A percentile compares a stretch with the other conserved stretches of the same genome.
Evolutionary conservation across 352 stramenopile species (phyloP).

Genomic region (Plasmopara viticola): DNA sequence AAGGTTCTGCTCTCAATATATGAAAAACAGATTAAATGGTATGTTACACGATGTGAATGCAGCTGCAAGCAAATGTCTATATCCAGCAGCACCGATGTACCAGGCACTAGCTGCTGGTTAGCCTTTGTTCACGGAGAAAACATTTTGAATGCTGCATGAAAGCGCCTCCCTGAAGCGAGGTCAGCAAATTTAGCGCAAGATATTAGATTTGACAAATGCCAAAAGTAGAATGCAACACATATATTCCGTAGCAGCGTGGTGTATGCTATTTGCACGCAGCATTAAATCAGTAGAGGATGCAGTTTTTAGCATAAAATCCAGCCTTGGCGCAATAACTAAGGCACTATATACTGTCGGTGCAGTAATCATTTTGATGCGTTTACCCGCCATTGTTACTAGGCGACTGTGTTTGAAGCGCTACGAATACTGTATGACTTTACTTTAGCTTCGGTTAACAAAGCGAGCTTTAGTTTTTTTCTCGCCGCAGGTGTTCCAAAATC

Average conservation of each 20-base stretch:
- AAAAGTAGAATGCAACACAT: constrained; percentile 7
- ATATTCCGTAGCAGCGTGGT: constrained; percentile 5
- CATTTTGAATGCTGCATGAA: constrained; percentile 7
- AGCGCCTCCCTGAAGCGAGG: constrained; percentile 3
- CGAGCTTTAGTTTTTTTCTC: too few relatives aligned
- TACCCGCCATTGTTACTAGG: too few relatives aligned
- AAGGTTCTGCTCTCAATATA: constrained; percentile 1
- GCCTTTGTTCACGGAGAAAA: constrained; percentile 4
- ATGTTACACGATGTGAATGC: not conserved
- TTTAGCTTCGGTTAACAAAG: too few relatives aligned
- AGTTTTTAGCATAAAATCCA: not conserved
- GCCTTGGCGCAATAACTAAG: too few relatives aligned
- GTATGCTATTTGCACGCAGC: constrained; percentile 8
- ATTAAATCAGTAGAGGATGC: constrained; percentile 5
- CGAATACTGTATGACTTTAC: too few relatives aligned
- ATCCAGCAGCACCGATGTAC: constrained; percentile 9
- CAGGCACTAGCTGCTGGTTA: constrained; percentile 6
- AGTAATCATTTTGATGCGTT: too few relatives aligned
- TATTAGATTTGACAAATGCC: constrained; percentile 2
- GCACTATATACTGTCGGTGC: too few relatives aligned
- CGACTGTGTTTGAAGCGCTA: too few relatives aligned
- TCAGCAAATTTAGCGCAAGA: constrained; percentile 5
- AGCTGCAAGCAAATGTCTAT: constrained; percentile 4
- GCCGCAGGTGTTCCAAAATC: too few relatives aligned
- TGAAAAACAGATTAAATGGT: not conserved